These are phyloP conservation scores for Avena insularis DNA, from an alignment of 176 grass and related monocot species.

Conservation along the genomic window DNA sequence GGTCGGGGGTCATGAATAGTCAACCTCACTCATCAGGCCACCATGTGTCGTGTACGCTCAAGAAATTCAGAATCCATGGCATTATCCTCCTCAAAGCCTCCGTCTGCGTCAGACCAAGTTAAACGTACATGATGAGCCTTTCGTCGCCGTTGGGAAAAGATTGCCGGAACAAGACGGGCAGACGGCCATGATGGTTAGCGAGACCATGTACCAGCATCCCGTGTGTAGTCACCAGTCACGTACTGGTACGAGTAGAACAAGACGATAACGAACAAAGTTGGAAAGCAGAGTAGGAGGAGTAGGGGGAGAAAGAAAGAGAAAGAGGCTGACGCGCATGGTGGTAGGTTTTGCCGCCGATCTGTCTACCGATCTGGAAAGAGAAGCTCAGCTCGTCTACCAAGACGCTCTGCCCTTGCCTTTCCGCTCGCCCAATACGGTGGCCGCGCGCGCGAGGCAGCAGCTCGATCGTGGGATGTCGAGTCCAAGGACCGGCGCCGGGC, in stretches of 20 bases:
- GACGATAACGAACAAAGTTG: neutral
- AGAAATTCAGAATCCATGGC: neutral
- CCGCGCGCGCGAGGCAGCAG: too few species aligned
- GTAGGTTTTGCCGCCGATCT: neutral
- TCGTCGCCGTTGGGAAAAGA: neutral
- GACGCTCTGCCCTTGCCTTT: constrained; percentile 4
- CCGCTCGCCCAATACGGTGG: neutral
- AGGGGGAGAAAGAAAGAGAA: neutral
- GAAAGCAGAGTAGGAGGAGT: neutral
- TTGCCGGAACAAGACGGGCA: neutral
- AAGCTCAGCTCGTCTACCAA: neutral
- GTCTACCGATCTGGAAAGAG: neutral
- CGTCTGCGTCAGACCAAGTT: neutral
- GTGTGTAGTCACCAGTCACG: neutral
- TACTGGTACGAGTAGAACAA: neutral
- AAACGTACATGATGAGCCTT: neutral
- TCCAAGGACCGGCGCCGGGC: constrained; percentile 12
- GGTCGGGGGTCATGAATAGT: neutral
- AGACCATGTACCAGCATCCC: neutral
- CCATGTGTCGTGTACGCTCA: neutral
- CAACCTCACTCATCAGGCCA: neutral
- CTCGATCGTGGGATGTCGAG: constrained; percentile 16
- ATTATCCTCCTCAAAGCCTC: too few species aligned
- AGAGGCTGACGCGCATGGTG: too few species aligned
- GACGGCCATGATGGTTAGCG: neutral